Evolutionary conservation across 139 green algal genomes (phyloP).

Genomic region (Chlorella sp.): DNA sequence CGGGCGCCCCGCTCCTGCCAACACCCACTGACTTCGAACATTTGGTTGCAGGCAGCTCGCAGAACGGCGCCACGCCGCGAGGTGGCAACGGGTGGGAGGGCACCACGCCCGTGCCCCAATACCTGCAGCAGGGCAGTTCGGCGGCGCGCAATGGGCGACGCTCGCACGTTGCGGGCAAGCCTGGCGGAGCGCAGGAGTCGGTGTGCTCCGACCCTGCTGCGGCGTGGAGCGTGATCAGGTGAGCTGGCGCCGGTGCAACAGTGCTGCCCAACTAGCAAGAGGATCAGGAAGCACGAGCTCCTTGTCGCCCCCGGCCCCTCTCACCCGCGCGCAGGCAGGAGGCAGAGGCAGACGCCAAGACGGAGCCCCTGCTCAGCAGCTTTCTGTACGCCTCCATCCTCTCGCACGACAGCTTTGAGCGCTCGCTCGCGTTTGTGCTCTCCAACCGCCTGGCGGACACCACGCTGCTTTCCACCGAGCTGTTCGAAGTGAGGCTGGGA

Average conservation of each 20-base stretch:
- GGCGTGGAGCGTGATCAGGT: not conserved
- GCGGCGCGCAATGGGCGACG: no score
- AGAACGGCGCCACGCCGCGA: not conserved
- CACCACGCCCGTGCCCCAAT: not conserved
- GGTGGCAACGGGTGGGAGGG: not conserved
- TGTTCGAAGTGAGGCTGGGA: conserved; percentile 28
- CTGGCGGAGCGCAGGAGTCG: not conserved
- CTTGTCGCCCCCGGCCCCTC: not conserved
- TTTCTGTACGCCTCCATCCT: conserved; percentile 70
- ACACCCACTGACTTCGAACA: no score
- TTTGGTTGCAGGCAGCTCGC: not conserved
- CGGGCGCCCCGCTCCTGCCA: no score
- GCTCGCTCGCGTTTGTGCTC: conserved; percentile 62
- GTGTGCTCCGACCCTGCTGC: not conserved
- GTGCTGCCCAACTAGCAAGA: not conserved
- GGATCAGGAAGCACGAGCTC: not conserved
- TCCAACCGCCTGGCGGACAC: conserved; percentile 59
- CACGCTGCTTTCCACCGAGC: conserved; percentile 62
- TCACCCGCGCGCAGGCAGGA: conserved; percentile 32
- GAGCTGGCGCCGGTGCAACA: not conserved
- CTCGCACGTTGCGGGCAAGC: not conserved
- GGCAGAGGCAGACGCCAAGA: conserved; percentile 42
- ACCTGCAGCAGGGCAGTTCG: no score
- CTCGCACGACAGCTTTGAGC: conserved; percentile 57
- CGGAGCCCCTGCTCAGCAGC: conserved; percentile 62